Evolutionary conservation across 2,329 filamentous ascomycete species (phyloP), one percentile per base, ranked within the genome.

Genomic region (Podosphaera fusca): DNA sequence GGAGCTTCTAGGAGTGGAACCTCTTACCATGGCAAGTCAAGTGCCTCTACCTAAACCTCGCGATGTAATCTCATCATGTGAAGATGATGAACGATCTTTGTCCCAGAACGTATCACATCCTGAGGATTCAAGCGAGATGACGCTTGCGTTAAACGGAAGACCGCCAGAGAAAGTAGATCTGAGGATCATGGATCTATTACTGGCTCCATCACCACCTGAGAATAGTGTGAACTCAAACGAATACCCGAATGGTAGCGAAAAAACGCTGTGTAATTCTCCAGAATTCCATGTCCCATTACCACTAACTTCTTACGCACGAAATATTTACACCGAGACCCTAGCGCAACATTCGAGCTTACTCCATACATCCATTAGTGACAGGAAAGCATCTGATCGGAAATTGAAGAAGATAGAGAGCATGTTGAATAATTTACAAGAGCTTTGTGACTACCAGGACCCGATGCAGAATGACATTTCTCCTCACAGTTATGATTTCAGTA

Each of bases 371-470:
- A 75, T 79, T 56, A 70, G 64, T 2, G 70, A 73, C 35, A 67
- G 64, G 30, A 66, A 69, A 12, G 74, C 76, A 0, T 69, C 71
- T 6, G 59, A 67, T 1, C 61, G 62, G 1, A 61, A 75, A 1
- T 65, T 75, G 4, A 64, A 67, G 10, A 73, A 70, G 55, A 71
- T 83, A 7, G 73, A 80, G 59, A 63, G 67, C 5, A 68, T 82
- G 60, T 71, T 83, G 47, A 67, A 70, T 29, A 68, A 69, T 40
- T 69, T 83, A 8, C 68, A 74, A 47, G 73, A 76, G 56, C 67
- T 80, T 29, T 80, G 78, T 63, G 78, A 81, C 62, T 73, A 78
- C 45, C 78, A 77, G 3, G 73, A 74, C 3, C 74, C 77, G 40
- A 67, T 74, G 45, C 67, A 75, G 31, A 72, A 72, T n/a, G 69